Base-by-base conservation (phyloP, 2,329 filamentous ascomycete species). In the Cryphonectria naterciae region DNA sequence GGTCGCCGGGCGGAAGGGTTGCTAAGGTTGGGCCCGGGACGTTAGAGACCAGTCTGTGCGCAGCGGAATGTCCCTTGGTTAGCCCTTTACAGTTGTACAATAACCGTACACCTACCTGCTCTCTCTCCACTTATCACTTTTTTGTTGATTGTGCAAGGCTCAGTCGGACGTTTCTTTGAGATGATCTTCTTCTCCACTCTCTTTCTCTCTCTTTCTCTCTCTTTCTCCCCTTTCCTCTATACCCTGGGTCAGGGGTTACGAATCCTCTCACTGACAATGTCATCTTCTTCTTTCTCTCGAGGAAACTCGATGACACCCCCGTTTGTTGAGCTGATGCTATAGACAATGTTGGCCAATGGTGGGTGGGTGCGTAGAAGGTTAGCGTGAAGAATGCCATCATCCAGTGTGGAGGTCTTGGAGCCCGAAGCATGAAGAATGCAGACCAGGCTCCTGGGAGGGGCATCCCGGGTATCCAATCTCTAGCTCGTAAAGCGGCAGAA, bases 21-120 rank as follows among this genome's bases (percentile, higher is more conserved):
- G 52, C 46, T 54, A 54, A 61, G 65, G 65, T 70, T 70, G 69
- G 69, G 62, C 52, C 56, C 69, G 65, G 68, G 65, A 68, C 65
- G 69, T 70, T 52, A 75, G 73, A 75, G 70, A 71, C 73, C 73
- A 71, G 77, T 78, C 78, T 79, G 78, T 79, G 78, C 77, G 76
- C 67, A 39, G 69, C 72, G 71, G 75, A 75, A 70, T 41, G 46
- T 49, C 60, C 65, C 69, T 58, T 61, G 65, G 11, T 46, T 61
- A 68, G 58, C 63, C 49, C 46, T 35, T 46, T 46, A 32, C 54
- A 73, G 46, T 49, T 49, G 46, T 49, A 49, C 46, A 49, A 22
- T 49, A 32, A 32, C 32, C 4, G 32, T 32, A 49, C 22, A 22
- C 46, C 46, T 49, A 49, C 46, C 46, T 11, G 3, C 19, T 39